Evolutionary conservation across 805 yeast species (phyloP).

Genomic region (Pichia californica): DNA sequence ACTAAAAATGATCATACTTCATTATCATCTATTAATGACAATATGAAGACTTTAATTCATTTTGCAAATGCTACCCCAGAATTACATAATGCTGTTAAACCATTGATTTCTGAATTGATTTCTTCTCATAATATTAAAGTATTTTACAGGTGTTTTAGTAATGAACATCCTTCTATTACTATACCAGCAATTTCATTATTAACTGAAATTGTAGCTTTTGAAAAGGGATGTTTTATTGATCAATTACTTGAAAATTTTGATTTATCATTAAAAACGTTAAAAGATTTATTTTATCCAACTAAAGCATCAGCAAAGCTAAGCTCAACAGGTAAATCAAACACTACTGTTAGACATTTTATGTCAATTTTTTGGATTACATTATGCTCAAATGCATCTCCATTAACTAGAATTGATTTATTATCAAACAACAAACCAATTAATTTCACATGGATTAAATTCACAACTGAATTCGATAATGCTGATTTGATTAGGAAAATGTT

Average conservation of each 20-base stretch:
- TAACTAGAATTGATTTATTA: slow-evolving; percentile 60
- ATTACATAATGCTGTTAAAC: slow-evolving; percentile 25
- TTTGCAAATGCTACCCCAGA: slow-evolving; percentile 16
- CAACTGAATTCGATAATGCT: slow-evolving; percentile 47
- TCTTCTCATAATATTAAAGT: slow-evolving; percentile 52
- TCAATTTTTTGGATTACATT: slow-evolving; percentile 56
- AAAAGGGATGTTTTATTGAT: slow-evolving; percentile 44
- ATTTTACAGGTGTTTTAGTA: slow-evolving; percentile 60
- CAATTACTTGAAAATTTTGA: slow-evolving; percentile 65
- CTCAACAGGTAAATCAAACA: slow-evolving; percentile 29
- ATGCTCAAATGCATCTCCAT: slow-evolving; percentile 40
- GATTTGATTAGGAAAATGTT: slow-evolving; percentile 37
- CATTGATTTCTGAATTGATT: slow-evolving; percentile 44
- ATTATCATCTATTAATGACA: slow-evolving; percentile 38
- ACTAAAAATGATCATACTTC: slow-evolving; percentile 46
- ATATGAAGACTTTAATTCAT: slow-evolving; percentile 33
- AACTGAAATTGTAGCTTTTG: slow-evolving; percentile 42
- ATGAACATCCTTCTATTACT: slow-evolving; percentile 50
- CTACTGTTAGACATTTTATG: slow-evolving; percentile 52
- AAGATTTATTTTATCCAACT: slow-evolving; percentile 51
- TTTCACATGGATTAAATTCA: slow-evolving; percentile 60
- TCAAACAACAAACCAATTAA: slow-evolving; percentile 49
- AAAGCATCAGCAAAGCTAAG: slow-evolving; percentile 37
- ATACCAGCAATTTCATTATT: slow-evolving; percentile 58
- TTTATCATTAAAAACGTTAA: slow-evolving; percentile 51